A percentile compares a stretch with the other conserved stretches of the same genome.
These are phyloP conservation scores for Cornus suecica DNA, from an alignment of 148 eudicot genomes.

Conservation along the genomic window DNA sequence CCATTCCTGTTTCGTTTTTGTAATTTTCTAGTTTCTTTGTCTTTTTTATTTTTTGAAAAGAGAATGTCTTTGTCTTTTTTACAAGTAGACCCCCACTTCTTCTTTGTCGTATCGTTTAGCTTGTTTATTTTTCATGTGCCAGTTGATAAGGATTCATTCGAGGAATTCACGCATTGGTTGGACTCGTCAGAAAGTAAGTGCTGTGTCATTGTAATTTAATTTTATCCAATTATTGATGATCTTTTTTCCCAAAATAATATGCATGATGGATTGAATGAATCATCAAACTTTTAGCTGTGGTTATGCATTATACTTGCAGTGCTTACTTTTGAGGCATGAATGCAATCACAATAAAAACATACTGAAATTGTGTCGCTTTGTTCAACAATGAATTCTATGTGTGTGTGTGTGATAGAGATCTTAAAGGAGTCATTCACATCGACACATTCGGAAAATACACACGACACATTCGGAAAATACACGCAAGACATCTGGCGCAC, in stretches of 20 bases:
- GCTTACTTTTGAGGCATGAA: not conserved
- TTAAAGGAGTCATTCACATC: too few relatives aligned
- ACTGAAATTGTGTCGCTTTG: not conserved
- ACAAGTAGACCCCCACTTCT: not conserved
- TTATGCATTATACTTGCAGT: not conserved
- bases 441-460: too few relatives aligned
- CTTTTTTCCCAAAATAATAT: not conserved
- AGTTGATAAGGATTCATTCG: conserved; percentile 72
- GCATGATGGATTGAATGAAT: not conserved
- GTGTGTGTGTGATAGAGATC: not conserved
- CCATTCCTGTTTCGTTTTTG: not conserved
- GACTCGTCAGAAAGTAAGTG: conserved; percentile 86
- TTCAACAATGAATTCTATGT: not conserved
- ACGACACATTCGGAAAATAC: too few relatives aligned
- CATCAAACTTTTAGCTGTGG: not conserved
- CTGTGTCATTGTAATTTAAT: conserved; percentile 6
- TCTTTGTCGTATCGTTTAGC: not conserved
- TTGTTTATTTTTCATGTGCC: conserved; percentile 16
- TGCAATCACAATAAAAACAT: not conserved
- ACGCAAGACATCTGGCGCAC: too few relatives aligned
- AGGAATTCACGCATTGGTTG: conserved; percentile 73
- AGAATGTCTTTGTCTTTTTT: not conserved
- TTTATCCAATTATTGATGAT: not conserved
- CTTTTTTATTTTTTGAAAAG: not conserved
- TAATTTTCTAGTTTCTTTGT: not conserved